Evolutionary conservation across 192 early-diverging fungal species (phyloP), one percentile per base, ranked within the genome.

Genomic region (Linnemannia hyalina): DNA sequence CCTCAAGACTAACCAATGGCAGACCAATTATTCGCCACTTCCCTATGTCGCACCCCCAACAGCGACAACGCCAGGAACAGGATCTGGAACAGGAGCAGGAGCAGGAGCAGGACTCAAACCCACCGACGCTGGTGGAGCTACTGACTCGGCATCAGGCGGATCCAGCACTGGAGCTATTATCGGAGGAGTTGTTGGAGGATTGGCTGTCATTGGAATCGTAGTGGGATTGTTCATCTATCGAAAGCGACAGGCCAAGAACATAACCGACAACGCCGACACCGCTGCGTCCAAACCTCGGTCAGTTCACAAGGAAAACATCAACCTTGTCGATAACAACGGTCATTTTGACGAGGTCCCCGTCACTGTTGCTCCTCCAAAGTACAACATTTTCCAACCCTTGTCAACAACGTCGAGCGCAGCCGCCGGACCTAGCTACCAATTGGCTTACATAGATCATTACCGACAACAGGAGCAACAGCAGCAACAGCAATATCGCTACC

Each of bases 1-100:
- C 36, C 15, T 82, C 29, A 82, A 82, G 52, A 69, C 47, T 7
- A 76, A 76, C 20, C 22, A 54, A 9, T 82, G 81, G 75, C 68
- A 71, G 23, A 9, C 47, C 9, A 16, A 0, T 0, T 82, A 73
- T 42, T 65, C 69, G 3, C 70, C 75, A 32, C 10, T 54, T 16
- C 18, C 68, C 23, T 32, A 63, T 29, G 60, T 65, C 60, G 60
- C 10, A 65, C 29, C 60, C 23, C 7, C 55, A 57, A 26, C 60
- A 65, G 60, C 26, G 29, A 29, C 60, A 65, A 23, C 26, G 15
- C 3, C 60, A 13, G 60, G 11, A 13, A 35, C 26, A 3, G 26
- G 55, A 60, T 7, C 22, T 0, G 23, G n/a, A 26, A n/a, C 49
- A 6, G 49, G 49, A 20, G 15, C 47, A 52, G 49, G 49, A 20